phyloP scores from a whole-genome alignment of 768 basidiomycete genomes.

The Macrolepiota fuliginosa region DNA sequence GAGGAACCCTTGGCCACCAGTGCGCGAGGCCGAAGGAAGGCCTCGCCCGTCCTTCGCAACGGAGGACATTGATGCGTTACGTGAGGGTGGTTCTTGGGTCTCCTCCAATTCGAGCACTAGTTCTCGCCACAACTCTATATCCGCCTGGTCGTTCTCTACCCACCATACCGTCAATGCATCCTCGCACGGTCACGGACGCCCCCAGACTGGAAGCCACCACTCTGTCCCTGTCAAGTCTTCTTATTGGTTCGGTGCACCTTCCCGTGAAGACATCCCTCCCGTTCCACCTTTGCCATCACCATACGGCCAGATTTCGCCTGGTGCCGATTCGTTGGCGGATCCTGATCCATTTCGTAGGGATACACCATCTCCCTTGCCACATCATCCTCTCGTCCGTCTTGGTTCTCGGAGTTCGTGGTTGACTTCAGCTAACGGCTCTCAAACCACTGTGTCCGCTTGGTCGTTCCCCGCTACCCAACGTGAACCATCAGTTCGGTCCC shows the following conservation, averaged over 20 bases:
- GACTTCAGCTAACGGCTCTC: slow-evolving; percentile 59
- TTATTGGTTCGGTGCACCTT: slow-evolving; percentile 57
- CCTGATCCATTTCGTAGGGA: slow-evolving; percentile 68
- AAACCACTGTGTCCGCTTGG: slow-evolving; percentile 61
- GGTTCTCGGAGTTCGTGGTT: slow-evolving; percentile 76
- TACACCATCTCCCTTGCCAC: slow-evolving; percentile 35
- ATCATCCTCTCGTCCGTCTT: slow-evolving; percentile 44
- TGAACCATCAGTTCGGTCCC: slow-evolving; percentile 31
- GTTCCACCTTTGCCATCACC: slow-evolving; percentile 67
- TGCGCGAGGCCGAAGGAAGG: slow-evolving; percentile 47
- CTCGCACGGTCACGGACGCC: slow-evolving; percentile 31
- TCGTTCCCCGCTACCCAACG: slow-evolving; percentile 56
- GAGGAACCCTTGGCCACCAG: slow-evolving; percentile 60
- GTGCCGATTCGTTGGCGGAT: slow-evolving; percentile 36
- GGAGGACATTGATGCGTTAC: slow-evolving; percentile 70
- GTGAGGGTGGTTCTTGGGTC: slow-evolving; percentile 80
- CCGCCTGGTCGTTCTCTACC: slow-evolving; percentile 74
- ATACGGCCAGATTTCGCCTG: slow-evolving; percentile 48
- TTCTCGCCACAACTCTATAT: slow-evolving; percentile 55
- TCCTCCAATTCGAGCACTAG: slow-evolving; percentile 59
- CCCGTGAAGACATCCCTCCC: slow-evolving; percentile 53
- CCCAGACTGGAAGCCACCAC: slow-evolving; percentile 34
- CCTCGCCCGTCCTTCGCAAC: slow-evolving; percentile 64
- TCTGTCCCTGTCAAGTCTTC: slow-evolving; percentile 56
- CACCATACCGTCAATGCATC: slow-evolving; percentile 45